Evolutionary conservation across 2,329 filamentous ascomycete genomes (phyloP).

Genomic region (Annulohypoxylon truncatum): DNA sequence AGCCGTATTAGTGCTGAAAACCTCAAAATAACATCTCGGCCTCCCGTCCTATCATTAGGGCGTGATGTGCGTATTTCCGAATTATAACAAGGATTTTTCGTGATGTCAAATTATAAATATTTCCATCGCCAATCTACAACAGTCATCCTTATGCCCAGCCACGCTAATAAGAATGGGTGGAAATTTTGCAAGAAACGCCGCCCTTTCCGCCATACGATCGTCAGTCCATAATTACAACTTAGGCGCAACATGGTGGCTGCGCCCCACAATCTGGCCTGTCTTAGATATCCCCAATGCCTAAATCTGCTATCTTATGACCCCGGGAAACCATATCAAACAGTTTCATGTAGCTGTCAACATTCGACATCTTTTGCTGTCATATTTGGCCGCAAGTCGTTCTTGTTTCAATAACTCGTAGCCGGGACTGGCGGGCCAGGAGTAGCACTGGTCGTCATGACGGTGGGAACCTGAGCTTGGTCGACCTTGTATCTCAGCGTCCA

Average conservation of each 20-base stretch:
- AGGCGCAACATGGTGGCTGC: constrained; percentile 17
- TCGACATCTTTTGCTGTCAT: constrained; percentile 7
- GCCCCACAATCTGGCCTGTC: constrained; percentile 26
- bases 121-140: constrained; percentile 17
- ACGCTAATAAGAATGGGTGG: constrained; percentile 4
- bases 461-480: constrained; percentile 41
- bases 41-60: constrained; percentile 1
- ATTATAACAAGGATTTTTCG: constrained; percentile 12
- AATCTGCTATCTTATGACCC: constrained; percentile 17
- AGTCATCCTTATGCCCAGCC: constrained; percentile 3
- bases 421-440: constrained; percentile 41
- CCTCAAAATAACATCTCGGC: neutral
- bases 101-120: constrained; percentile 16
- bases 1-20: neutral
- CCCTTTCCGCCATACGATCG: constrained; percentile 33
- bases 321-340: constrained; percentile 8
- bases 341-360: constrained; percentile 13
- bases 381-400: neutral
- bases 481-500: constrained; percentile 54
- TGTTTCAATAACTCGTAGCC: constrained; percentile 35
- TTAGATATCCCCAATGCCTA: constrained; percentile 21
- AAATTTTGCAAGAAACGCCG: constrained; percentile 26
- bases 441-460: constrained; percentile 45
- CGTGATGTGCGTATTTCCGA: neutral
- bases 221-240: constrained; percentile 25